Percentiles rank a stretch among this genome's conserved stretches.
These are phyloP conservation scores for Neohortaea acidophila DNA, from an alignment of 495 filamentous ascomycete species.

Conservation along the genomic window DNA sequence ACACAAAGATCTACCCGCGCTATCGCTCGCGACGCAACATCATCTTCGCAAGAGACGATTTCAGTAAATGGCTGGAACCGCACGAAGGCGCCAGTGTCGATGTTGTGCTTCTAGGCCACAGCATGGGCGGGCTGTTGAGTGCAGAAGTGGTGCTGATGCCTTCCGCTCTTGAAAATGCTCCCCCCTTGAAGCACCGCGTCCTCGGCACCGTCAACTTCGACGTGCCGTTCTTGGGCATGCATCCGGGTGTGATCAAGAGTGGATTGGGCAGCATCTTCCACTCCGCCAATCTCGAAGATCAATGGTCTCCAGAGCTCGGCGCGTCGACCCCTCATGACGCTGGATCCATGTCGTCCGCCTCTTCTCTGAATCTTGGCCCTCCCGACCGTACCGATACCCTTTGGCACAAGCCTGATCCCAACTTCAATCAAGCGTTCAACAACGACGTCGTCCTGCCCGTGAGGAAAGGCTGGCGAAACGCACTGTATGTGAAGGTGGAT, in stretches of 20 bases:
- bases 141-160: slow-evolving; percentile 62
- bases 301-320: neutral
- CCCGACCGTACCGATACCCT: slow-evolving; percentile 3
- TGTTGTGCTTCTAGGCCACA: slow-evolving; percentile 73
- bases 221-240: slow-evolving; percentile 73
- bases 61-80: slow-evolving; percentile 67
- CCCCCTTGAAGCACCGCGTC: slow-evolving; percentile 55
- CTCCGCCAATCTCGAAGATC: slow-evolving; percentile 25
- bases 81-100: slow-evolving; percentile 64
- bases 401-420: slow-evolving; percentile 36
- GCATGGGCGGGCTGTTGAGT: slow-evolving; percentile 73
- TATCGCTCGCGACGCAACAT: slow-evolving; percentile 73
- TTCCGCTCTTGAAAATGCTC: slow-evolving; percentile 18
- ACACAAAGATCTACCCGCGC: slow-evolving; percentile 81
- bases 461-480: slow-evolving; percentile 47
- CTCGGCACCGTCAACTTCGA: slow-evolving; percentile 76
- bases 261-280: slow-evolving; percentile 66
- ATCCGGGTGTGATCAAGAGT: slow-evolving; percentile 69
- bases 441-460: slow-evolving; percentile 55
- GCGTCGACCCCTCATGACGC: neutral
- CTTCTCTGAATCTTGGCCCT: neutral
- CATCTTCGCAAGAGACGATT: slow-evolving; percentile 57
- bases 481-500: no score
- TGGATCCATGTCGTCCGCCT: neutral
- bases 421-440: slow-evolving; percentile 55